Base-by-base conservation (phyloP, 2,329 filamentous ascomycete species). In the Neofusicoccum cordaticola region DNA sequence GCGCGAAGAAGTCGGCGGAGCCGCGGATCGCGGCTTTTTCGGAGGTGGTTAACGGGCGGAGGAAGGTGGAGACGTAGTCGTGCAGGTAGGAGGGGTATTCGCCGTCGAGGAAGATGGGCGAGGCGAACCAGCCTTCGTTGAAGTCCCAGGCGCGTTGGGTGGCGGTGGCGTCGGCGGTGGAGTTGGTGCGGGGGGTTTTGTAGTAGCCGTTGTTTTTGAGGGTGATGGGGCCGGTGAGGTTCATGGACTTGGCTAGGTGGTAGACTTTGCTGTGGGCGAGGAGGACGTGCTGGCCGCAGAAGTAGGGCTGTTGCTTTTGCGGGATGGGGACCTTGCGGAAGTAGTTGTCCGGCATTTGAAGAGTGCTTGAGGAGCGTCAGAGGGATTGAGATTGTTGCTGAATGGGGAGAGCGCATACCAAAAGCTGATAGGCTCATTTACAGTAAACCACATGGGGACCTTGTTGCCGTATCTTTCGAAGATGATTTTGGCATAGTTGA, bases 11-110 rank as follows among this genome's bases (percentile, higher is more conserved):
- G 62, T 79, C 77, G 3, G 68, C 67, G 2, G 71, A 70, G 13
- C 74, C 74, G 19, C 71, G 71, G 62, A 78, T 77, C 31, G 66
- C 42, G 12, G 65, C 58, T 52, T 75, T 76, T 58, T 78, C 69
- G 17, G 69, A 69, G 1, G 68, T 67, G 1, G 75, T 77, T 57
- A 78, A 77, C 2, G 66, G 61, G 0, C 68, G 70, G 8, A 78
- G 66, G 68, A 77, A 76, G 6, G 66, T 70, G 4, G 67, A 68
- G 19, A 79, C 68, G 64, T 75, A 75, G 15, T 71, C 68, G 63
- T 78, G 78, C 9, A 81, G 70, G 0, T 71, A 74, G 1, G 72
- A 66, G 0, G 79, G 79, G 44, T 82, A 83, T 67, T 83, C 80
- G 52, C 80, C 73, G 6, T 77, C 80, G 2, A 81, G 69, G 67